Evolutionary conservation across 192 early-diverging fungal species (phyloP), one percentile per base, ranked within the genome.

Genomic region (Ambispora gerdemannii): DNA sequence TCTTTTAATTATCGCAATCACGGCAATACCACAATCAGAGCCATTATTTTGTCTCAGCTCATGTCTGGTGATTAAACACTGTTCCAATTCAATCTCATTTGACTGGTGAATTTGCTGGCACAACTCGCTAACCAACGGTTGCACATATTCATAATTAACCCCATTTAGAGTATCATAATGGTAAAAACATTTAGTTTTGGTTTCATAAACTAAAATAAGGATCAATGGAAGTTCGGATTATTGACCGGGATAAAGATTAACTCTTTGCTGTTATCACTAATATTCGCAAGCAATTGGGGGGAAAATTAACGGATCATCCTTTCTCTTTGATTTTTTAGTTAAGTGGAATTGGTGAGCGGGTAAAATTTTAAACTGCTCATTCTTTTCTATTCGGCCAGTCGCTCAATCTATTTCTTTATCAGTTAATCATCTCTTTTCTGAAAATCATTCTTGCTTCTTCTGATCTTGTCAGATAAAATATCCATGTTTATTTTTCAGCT

Each of bases 161-260:
- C 55, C 22, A 24, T 58, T 1, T 24, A 58, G 27, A 8, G 22
- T 58, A 25, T 58, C 55, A 58, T 25, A 58, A 58, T 58, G 55
- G 27, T 58, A 58, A 58, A 58, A 58, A 25, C 11, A 24, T 28
- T 3, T 4, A 58, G 22, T 58, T 0, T 11, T 3, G 1, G 17
- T 0, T 24, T 58, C 55, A 58, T 58, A 58, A 58, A 58, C 55
- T 28, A n/a, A n/a, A 58, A 58, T n/a, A 58, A 28, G 27, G 17
- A n/a, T 4, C 55, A 58, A 28, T 58, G 55, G 27, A 58, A 58
- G 27, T 58, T 28, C 1, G 55, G 55, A 28, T 58, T 58, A 58
- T 58, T 58, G 6, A 58, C 55, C 22, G 55, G 55, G 27, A 58
- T 58, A 4, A 58, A 58, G 10, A 58, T 25, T 58, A 58, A 4